Evolutionary conservation across 495 filamentous ascomycete genomes (phyloP).

Genomic region (Oidiodendron maius): DNA sequence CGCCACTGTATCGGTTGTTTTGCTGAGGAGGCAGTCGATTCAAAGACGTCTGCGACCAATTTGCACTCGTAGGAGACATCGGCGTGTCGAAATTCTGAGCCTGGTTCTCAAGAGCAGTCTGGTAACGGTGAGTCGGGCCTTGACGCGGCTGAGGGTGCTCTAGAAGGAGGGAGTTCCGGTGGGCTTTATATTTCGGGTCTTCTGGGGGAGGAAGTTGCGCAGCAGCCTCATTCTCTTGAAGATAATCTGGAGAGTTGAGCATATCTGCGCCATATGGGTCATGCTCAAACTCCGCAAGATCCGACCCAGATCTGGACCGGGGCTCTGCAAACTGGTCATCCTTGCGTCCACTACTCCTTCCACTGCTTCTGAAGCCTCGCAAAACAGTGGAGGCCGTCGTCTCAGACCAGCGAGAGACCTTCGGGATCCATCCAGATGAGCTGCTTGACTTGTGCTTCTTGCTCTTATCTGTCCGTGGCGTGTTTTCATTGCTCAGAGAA

Average conservation of each 20-base stretch:
- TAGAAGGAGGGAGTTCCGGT: conserved; percentile 82
- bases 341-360: conserved; percentile 38
- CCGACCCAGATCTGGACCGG: conserved; percentile 65
- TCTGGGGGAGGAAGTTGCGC: conserved; percentile 68
- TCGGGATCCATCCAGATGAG: conserved; percentile 79
- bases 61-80: conserved; percentile 62
- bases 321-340: conserved; percentile 32
- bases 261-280: conserved; percentile 65
- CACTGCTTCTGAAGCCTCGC: conserved; percentile 44
- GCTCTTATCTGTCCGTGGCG: conserved; percentile 67
- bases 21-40: conserved; percentile 22
- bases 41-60: conserved; percentile 51
- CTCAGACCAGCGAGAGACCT: conserved; percentile 95
- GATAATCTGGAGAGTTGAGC: conserved; percentile 46
- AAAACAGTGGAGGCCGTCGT: conserved; percentile 72
- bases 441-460: conserved; percentile 88
- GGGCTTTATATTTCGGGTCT: conserved; percentile 84
- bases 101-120: conserved; percentile 71
- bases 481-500: conserved; percentile 66
- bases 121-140: conserved; percentile 76
- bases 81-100: conserved; percentile 65
- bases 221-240: conserved; percentile 40
- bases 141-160: conserved; percentile 87
- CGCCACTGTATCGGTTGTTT: conserved; percentile 38
- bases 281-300: conserved; percentile 59